Conservation (phyloP, 202 grass and related monocot species). For the Panicum virgatum region DNA sequence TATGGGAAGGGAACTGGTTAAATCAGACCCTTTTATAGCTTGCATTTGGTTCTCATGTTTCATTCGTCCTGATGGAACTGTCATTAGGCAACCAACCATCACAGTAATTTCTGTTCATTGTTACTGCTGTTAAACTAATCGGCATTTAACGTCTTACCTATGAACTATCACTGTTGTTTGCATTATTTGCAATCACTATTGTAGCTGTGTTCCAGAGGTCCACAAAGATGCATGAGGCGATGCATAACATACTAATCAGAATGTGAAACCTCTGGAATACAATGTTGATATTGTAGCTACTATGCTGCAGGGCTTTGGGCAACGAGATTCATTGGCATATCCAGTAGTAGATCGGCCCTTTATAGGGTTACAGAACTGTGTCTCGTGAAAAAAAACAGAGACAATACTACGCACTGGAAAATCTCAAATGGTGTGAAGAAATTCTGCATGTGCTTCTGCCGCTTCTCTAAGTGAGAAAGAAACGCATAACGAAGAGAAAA, state of each 20-base stretch:
- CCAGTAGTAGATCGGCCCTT: too few species aligned
- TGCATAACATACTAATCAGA: background rate
- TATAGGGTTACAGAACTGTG: too few species aligned
- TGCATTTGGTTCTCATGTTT: conserved; percentile 4
- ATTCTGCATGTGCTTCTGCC: too few species aligned
- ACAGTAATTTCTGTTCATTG: conserved; percentile 26
- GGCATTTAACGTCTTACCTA: conserved; percentile 9
- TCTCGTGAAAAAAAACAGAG: too few species aligned
- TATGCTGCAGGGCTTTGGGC: too few species aligned
- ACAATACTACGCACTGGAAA: too few species aligned
- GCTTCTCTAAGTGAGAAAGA: too few species aligned
- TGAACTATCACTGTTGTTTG: background rate
- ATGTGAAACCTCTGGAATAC: background rate
- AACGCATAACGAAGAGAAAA: too few species aligned
- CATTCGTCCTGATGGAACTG: conserved; percentile 18
- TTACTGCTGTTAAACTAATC: conserved; percentile 10
- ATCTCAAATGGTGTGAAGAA: too few species aligned
- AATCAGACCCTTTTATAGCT: conserved; percentile 38
- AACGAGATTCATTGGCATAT: too few species aligned
- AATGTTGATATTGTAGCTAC: background rate
- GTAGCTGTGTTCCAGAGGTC: background rate
- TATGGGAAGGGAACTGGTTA: conserved; percentile 44
- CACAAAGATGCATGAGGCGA: background rate
- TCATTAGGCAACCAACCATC: background rate
- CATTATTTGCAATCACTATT: background rate